A percentile compares a stretch with the other conserved stretches of the same genome.
These are phyloP conservation scores for Hibiscus tridactylites DNA, from an alignment of 345 rosid genomes.

Conservation along the genomic window DNA sequence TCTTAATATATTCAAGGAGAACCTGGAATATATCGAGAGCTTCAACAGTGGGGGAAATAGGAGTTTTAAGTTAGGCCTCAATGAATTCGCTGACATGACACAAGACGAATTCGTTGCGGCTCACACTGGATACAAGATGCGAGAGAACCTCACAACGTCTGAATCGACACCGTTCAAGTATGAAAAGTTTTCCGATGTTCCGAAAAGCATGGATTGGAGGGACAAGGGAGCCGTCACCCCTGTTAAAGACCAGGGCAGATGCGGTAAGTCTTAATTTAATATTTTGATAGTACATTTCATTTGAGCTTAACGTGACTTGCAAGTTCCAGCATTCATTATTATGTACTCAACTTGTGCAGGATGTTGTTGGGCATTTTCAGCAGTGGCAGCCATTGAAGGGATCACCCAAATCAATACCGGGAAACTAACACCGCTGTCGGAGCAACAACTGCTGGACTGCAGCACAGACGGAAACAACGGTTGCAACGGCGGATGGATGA, in stretches of 20 bases:
- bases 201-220: not conserved
- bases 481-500: constrained; percentile 39
- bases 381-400: not conserved
- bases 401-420: not conserved
- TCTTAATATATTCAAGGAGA: not conserved
- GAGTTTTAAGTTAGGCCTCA: no score
- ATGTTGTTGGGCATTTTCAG: not conserved
- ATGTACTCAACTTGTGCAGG: not conserved
- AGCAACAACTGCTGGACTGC: not conserved
- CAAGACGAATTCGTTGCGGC: not conserved
- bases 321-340: no score
- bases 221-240: not conserved
- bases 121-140: not conserved
- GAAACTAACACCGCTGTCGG: not conserved
- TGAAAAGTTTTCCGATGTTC: no score
- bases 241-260: not conserved
- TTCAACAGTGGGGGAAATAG: no score
- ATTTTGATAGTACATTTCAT: no score
- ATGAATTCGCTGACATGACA: no score
- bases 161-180: no score
- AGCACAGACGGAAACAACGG: not conserved
- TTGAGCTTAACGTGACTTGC: no score
- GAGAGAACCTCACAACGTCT: no score
- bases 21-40: not conserved
- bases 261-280: not conserved